These are phyloP conservation scores for Teratosphaeria nubilosa DNA, from an alignment of 2,329 filamentous ascomycete species.

Conservation along the genomic window DNA sequence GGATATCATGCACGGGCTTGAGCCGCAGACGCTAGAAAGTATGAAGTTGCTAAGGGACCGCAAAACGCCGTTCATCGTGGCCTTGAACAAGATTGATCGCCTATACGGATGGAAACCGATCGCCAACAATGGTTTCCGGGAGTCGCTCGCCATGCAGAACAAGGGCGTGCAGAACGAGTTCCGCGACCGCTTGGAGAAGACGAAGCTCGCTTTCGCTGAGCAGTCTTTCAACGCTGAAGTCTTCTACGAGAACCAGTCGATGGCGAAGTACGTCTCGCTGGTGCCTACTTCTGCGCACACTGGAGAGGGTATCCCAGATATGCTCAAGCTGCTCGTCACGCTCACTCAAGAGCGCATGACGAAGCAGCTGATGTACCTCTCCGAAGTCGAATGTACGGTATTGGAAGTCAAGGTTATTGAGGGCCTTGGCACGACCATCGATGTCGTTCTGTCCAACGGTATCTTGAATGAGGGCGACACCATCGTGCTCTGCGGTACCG, in stretches of 20 bases:
- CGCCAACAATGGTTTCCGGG: conserved; percentile 95
- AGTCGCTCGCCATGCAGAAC: conserved; percentile 80
- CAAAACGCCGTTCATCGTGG: conserved; percentile 96
- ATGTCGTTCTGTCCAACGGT: conserved; percentile 94
- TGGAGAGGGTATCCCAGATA: conserved; percentile 97
- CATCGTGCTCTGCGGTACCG: conserved; percentile 91
- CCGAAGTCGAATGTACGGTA: conserved; percentile 94
- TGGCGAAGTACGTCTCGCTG: conserved; percentile 89
- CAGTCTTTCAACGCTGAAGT: conserved; percentile 97
- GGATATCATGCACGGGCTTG: conserved; percentile 99
- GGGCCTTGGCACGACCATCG: conserved; percentile 96
- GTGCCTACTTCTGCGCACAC: conserved; percentile 96
- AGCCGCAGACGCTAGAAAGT: conserved; percentile 93
- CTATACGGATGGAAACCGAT: conserved; percentile 98
- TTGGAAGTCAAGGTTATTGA: conserved; percentile 99
- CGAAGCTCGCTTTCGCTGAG: conserved; percentile 88
- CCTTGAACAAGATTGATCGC: conserved; percentile 99
- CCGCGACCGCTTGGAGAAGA: conserved; percentile 76
- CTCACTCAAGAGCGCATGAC: conserved; percentile 97
- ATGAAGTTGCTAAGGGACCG: conserved; percentile 88
- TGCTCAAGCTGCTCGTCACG: conserved; percentile 88
- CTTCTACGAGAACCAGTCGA: conserved; percentile 95
- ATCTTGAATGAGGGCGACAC: conserved; percentile 88
- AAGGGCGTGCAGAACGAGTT: conserved; percentile 94
- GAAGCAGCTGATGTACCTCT: conserved; percentile 92